Percentiles rank a stretch among this genome's conserved stretches.
Conservation (phyloP, 2,329 filamentous ascomycete genomes). For the Cordyceps javanica region DNA sequence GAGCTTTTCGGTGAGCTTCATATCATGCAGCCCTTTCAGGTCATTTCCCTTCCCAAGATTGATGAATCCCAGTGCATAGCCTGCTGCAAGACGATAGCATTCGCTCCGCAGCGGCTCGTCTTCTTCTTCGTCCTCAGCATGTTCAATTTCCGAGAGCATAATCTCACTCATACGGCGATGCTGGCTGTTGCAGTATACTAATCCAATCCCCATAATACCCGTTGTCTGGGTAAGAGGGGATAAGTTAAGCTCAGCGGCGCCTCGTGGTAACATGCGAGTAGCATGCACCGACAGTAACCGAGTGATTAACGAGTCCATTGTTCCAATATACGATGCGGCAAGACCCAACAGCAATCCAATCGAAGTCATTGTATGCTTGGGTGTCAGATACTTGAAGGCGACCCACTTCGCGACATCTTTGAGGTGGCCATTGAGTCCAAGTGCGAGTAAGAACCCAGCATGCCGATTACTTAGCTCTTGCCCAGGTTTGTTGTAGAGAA, state of each 20-base stretch:
- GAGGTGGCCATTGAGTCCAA: constrained; percentile 93
- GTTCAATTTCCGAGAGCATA: constrained; percentile 95
- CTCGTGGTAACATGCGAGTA: constrained; percentile 84
- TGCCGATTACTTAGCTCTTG: constrained; percentile 91
- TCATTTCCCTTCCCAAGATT: constrained; percentile 89
- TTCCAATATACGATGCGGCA: constrained; percentile 89
- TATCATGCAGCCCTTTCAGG: constrained; percentile 82
- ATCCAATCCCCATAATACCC: constrained; percentile 91
- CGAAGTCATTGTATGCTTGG: constrained; percentile 98
- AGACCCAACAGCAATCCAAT: constrained; percentile 89
- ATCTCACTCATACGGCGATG: constrained; percentile 98
- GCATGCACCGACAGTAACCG: constrained; percentile 92
- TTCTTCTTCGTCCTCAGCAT: constrained; percentile 72
- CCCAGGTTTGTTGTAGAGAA: constrained; percentile 89
- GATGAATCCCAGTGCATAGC: constrained; percentile 88
- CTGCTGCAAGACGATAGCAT: constrained; percentile 91
- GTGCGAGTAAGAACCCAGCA: constrained; percentile 82
- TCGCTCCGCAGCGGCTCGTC: constrained; percentile 84
- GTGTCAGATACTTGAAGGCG: constrained; percentile 97
- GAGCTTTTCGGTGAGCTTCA: constrained; percentile 85
- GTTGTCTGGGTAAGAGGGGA: constrained; percentile 92
- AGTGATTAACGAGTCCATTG: constrained; percentile 94
- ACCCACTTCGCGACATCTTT: constrained; percentile 95
- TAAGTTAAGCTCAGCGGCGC: constrained; percentile 88
- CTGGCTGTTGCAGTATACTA: constrained; percentile 91